Conservation (phyloP, 805 yeast species). For the Teunomyces stri region DNA sequence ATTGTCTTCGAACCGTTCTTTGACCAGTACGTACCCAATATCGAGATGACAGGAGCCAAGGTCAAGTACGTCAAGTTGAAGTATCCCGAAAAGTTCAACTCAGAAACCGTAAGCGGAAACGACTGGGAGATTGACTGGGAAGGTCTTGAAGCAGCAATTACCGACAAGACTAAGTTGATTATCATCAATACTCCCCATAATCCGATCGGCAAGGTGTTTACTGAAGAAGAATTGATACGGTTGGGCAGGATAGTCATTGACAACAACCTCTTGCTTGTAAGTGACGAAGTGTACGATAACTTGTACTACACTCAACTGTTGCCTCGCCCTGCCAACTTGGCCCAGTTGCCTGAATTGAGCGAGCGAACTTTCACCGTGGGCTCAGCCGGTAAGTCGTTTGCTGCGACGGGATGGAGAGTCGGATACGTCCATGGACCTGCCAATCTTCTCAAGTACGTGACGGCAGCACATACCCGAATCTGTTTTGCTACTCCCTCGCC, state of each 20-base stretch:
- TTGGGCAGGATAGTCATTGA: constrained; percentile 84
- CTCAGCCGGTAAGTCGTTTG: constrained; percentile 95
- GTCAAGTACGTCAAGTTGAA: constrained; percentile 83
- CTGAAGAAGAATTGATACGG: constrained; percentile 64
- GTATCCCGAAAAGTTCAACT: constrained; percentile 72
- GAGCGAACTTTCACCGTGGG: constrained; percentile 87
- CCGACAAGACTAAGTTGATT: constrained; percentile 76
- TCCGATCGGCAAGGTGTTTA: constrained; percentile 90
- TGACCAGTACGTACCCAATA: constrained; percentile 93
- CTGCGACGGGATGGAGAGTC: constrained; percentile 99
- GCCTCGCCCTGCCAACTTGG: constrained; percentile 79
- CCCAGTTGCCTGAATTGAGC: constrained; percentile 65
- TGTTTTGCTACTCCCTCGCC: constrained; percentile 92
- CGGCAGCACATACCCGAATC: constrained; percentile 91
- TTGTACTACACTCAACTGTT: constrained; percentile 68
- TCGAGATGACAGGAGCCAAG: constrained; percentile 90
- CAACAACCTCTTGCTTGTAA: constrained; percentile 75
- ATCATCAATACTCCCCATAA: constrained; percentile 94
- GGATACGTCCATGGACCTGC: constrained; percentile 93
- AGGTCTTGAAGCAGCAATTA: constrained; percentile 69
- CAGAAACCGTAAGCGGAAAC: constrained; percentile 65
- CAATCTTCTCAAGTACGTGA: constrained; percentile 75
- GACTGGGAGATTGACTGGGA: constrained; percentile 88
- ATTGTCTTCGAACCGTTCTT: constrained; percentile 96
- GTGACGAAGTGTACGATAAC: constrained; percentile 96